These are phyloP conservation scores for Henckelia pumila DNA, from an alignment of 257 asterid species.

Conservation along the genomic window DNA sequence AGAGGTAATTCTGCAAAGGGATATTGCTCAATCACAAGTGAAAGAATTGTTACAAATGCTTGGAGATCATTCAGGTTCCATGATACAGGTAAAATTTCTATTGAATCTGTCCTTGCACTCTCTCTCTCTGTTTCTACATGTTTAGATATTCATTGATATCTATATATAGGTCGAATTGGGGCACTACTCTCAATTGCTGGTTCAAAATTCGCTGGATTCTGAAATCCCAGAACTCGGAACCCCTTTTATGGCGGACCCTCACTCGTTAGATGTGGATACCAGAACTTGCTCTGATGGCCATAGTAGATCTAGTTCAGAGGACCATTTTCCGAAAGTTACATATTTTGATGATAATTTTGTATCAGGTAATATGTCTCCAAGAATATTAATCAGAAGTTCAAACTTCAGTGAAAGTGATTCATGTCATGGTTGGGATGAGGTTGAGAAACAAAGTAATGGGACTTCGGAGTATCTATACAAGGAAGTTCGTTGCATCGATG, in stretches of 20 bases:
- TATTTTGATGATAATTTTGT: slow-evolving; percentile 47
- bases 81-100: slow-evolving; percentile 41
- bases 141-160: slow-evolving; percentile 15
- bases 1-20: slow-evolving; percentile 73
- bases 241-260: slow-evolving; percentile 40
- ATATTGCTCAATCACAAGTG: slow-evolving; percentile 77
- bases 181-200: slow-evolving; percentile 61
- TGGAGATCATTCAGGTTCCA: slow-evolving; percentile 49
- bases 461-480: slow-evolving; percentile 69
- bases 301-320: slow-evolving; percentile 67
- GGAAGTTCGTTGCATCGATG: slow-evolving; percentile 79
- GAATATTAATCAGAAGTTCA: slow-evolving; percentile 38
- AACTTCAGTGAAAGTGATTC: slow-evolving; percentile 60
- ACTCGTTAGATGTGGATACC: slow-evolving; percentile 37
- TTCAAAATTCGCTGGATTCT: slow-evolving; percentile 47
- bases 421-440: slow-evolving; percentile 70
- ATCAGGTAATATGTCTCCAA: slow-evolving; percentile 40
- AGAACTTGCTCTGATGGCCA: slow-evolving; percentile 55
- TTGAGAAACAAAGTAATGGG: slow-evolving; percentile 63
- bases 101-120: neutral
- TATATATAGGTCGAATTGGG: slow-evolving; percentile 54
- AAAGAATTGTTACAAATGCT: slow-evolving; percentile 58
- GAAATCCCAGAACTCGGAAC: slow-evolving; percentile 35
- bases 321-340: slow-evolving; percentile 47
- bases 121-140: neutral